A percentile compares a stretch with the other conserved stretches of the same genome.
Conservation (phyloP, 177 flowering plant species). For the Tripterygium wilfordii region DNA sequence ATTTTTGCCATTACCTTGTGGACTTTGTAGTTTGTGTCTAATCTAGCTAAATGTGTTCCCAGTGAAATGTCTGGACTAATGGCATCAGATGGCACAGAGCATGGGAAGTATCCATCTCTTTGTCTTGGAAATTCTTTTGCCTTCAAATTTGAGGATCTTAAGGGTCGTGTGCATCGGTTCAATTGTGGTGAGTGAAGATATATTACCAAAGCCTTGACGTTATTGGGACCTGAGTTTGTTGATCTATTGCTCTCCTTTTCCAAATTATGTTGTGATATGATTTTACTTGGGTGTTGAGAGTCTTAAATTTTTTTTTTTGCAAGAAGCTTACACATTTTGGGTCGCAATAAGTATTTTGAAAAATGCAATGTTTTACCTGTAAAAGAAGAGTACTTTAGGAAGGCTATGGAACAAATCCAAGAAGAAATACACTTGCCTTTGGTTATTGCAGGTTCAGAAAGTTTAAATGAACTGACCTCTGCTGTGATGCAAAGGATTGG, state of each 20-base stretch:
- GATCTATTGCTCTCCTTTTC: too few relatives aligned
- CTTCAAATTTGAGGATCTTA: conserved; percentile 81
- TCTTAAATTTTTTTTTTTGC: too few relatives aligned
- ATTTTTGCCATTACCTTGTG: conserved; percentile 1
- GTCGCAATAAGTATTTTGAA: too few relatives aligned
- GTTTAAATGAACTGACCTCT: conserved; percentile 61
- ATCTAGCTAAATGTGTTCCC: conserved; percentile 12
- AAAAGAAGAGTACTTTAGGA: too few relatives aligned
- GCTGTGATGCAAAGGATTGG: conserved; percentile 72
- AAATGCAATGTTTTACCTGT: too few relatives aligned
- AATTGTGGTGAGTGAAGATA: conserved; percentile 54
- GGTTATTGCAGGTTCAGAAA: conserved; percentile 61
- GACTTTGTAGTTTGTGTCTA: conserved; percentile 5
- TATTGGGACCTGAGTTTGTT: too few relatives aligned
- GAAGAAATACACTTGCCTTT: too few relatives aligned
- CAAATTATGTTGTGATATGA: too few relatives aligned
- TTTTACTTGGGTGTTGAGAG: too few relatives aligned
- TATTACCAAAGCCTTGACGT: neutral
- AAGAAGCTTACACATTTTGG: too few relatives aligned
- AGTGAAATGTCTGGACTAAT: conserved; percentile 73
- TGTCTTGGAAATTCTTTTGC: conserved; percentile 86
- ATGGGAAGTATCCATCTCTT: conserved; percentile 66
- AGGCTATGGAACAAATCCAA: too few relatives aligned
- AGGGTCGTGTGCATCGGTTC: conserved; percentile 84
- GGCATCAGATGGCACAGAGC: conserved; percentile 63